These are phyloP conservation scores for Penicillium sp. DNA, from an alignment of 2,329 filamentous ascomycete genomes.

Conservation along the genomic window DNA sequence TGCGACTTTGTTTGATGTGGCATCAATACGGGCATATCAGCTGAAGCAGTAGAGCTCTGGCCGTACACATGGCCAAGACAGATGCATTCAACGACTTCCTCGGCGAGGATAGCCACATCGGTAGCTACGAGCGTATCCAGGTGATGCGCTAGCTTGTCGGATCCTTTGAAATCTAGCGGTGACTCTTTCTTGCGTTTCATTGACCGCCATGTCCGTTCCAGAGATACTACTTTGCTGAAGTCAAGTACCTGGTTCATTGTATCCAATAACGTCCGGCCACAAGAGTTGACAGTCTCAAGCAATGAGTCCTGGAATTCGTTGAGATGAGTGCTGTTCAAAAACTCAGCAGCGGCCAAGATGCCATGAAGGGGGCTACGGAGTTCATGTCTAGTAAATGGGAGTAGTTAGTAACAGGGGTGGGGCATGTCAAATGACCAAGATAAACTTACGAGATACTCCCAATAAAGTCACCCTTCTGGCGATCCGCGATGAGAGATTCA, in stretches of 20 bases:
- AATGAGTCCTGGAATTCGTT: conserved; percentile 44
- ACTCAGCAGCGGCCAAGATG: conserved; percentile 45
- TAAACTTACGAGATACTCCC: conserved; percentile 42
- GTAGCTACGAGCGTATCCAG: conserved; percentile 38
- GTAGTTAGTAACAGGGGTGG: background rate
- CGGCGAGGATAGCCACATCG: conserved; percentile 49
- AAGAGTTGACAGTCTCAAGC: conserved; percentile 44
- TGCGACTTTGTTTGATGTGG: conserved; percentile 14
- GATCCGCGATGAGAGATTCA: conserved; percentile 45
- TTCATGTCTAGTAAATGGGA: conserved; percentile 34
- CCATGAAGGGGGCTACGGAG: conserved; percentile 46
- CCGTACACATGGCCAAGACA: conserved; percentile 50
- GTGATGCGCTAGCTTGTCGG: conserved; percentile 35
- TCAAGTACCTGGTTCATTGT: conserved; percentile 49
- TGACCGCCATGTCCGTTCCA: conserved; percentile 40
- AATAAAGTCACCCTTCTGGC: conserved; percentile 47
- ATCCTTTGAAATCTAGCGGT: conserved; percentile 28
- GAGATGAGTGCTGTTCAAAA: conserved; percentile 40
- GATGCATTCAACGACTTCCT: conserved; percentile 58
- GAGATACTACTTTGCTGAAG: conserved; percentile 54
- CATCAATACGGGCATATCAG: conserved; percentile 27
- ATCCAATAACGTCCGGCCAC: conserved; percentile 44
- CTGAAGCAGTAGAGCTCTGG: conserved; percentile 29
- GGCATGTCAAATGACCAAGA: background rate
- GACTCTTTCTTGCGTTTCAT: conserved; percentile 31